phyloP scores from a whole-genome alignment of 768 basidiomycete species.

The Leccinum sublutescens region DNA sequence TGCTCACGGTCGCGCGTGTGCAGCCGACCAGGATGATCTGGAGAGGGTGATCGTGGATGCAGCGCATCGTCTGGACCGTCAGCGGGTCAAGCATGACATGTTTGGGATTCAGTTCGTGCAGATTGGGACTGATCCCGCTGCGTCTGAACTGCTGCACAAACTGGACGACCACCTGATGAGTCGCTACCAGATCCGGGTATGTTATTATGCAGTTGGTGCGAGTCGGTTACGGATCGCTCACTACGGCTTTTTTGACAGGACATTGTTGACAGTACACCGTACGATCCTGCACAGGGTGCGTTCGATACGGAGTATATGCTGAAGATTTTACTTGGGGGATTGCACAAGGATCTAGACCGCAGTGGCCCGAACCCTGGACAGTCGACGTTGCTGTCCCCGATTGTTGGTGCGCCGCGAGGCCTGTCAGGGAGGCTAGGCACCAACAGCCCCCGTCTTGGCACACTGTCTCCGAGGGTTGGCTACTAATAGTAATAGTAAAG shows the following conservation, averaged over 20 bases:
- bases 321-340: constrained; percentile 32
- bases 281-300: constrained; percentile 27
- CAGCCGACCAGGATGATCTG: constrained; percentile 31
- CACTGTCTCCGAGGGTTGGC: constrained; percentile 10
- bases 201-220: not conserved
- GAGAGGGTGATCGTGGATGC: constrained; percentile 35
- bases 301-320: constrained; percentile 37
- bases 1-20: not conserved
- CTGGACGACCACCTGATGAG: constrained; percentile 39
- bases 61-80: constrained; percentile 41
- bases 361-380: constrained; percentile 5
- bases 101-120: constrained; percentile 49
- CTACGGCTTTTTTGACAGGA: constrained; percentile 28
- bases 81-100: constrained; percentile 34
- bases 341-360: constrained; percentile 21
- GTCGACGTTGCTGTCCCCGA: not conserved
- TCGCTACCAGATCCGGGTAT: constrained; percentile 33
- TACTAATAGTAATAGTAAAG: constrained; percentile 9
- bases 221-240: not conserved
- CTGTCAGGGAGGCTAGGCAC: constrained; percentile 5
- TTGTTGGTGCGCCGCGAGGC: not conserved
- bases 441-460: constrained; percentile 13
- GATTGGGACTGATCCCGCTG: constrained; percentile 39
- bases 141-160: constrained; percentile 39
- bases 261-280: constrained; percentile 48